Percentiles rank a stretch among this genome's conserved stretches.
Conservation (phyloP, 2,329 filamentous ascomycete species). For the Fusarium sp. region DNA sequence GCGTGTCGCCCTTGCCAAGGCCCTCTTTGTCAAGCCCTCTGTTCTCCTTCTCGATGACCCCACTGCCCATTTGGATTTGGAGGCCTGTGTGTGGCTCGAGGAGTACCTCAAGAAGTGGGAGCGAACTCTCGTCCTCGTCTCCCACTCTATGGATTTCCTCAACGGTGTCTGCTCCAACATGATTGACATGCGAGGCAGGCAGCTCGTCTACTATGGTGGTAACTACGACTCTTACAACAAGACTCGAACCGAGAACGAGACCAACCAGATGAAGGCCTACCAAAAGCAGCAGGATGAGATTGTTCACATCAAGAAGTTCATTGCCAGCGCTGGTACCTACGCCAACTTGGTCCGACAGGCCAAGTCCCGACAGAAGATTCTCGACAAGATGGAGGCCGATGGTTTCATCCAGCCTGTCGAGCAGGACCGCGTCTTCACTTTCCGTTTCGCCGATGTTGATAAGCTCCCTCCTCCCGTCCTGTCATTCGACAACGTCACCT, state of each 20-base stretch:
- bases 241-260: slow-evolving; percentile 92
- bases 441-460: slow-evolving; percentile 98
- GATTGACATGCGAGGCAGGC: slow-evolving; percentile 94
- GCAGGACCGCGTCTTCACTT: slow-evolving; percentile 89
- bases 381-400: slow-evolving; percentile 99
- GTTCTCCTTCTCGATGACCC: slow-evolving; percentile 97
- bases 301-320: slow-evolving; percentile 99
- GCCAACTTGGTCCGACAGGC: slow-evolving; percentile 99
- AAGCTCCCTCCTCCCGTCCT: slow-evolving; percentile 98
- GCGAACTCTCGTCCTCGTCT: slow-evolving; percentile 93
- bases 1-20: slow-evolving; percentile 97
- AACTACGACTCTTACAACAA: slow-evolving; percentile 99
- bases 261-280: slow-evolving; percentile 99
- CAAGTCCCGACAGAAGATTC: slow-evolving; percentile 99
- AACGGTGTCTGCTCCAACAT: slow-evolving; percentile 99
- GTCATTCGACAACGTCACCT: slow-evolving; percentile 96
- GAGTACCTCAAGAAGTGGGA: slow-evolving; percentile 99
- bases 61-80: slow-evolving; percentile 98
- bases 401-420: slow-evolving; percentile 94
- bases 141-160: slow-evolving; percentile 98
- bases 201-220: slow-evolving; percentile 97
- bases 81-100: slow-evolving; percentile 99
- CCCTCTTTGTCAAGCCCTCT: slow-evolving; percentile 97
- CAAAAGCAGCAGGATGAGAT: slow-evolving; percentile 99
- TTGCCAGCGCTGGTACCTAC: slow-evolving; percentile 98